These are phyloP conservation scores for Meyerozyma elateridarum DNA, from an alignment of 1,139 yeast species.

Conservation along the genomic window DNA sequence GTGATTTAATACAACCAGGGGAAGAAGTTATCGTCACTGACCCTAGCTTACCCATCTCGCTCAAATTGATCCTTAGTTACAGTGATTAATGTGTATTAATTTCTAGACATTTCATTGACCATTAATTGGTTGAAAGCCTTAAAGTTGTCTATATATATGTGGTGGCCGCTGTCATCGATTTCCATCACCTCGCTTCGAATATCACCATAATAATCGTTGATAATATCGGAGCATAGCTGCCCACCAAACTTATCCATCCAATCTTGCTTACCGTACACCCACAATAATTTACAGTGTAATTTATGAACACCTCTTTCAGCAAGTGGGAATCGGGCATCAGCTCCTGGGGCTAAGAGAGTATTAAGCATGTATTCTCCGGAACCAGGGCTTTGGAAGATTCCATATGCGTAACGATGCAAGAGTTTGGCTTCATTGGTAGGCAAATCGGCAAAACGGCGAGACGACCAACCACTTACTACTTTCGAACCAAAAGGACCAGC, in stretches of 20 bases:
- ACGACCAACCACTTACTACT: slow-evolving; percentile 75
- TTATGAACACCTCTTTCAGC: slow-evolving; percentile 45
- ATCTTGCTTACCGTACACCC: slow-evolving; percentile 74
- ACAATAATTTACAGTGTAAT: slow-evolving; percentile 48
- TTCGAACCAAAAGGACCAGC: slow-evolving; percentile 66
- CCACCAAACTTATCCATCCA: slow-evolving; percentile 75
- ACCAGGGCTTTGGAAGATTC: slow-evolving; percentile 66
- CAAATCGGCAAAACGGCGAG: slow-evolving; percentile 56
- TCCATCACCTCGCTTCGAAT: slow-evolving; percentile 36
- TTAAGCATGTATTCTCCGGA: slow-evolving; percentile 75
- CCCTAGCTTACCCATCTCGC: slow-evolving; percentile 46
- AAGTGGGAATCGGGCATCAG: slow-evolving; percentile 63
- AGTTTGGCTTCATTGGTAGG: slow-evolving; percentile 20
- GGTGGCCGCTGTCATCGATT: slow-evolving; percentile 63
- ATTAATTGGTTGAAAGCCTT: slow-evolving; percentile 46
- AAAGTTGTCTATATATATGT: slow-evolving; percentile 61
- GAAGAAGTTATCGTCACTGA: slow-evolving; percentile 59
- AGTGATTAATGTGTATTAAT: slow-evolving; percentile 1
- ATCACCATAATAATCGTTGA: slow-evolving; percentile 24
- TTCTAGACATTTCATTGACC: slow-evolving; percentile 36
- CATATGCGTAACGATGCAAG: slow-evolving; percentile 64
- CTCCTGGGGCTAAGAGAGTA: slow-evolving; percentile 68
- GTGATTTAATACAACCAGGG: slow-evolving; percentile 33
- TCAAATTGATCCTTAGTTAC: slow-evolving; percentile 16
- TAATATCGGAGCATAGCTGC: slow-evolving; percentile 30